Conservation (phyloP, 208 protist genomes). For the Strigomonas galati region DNA sequence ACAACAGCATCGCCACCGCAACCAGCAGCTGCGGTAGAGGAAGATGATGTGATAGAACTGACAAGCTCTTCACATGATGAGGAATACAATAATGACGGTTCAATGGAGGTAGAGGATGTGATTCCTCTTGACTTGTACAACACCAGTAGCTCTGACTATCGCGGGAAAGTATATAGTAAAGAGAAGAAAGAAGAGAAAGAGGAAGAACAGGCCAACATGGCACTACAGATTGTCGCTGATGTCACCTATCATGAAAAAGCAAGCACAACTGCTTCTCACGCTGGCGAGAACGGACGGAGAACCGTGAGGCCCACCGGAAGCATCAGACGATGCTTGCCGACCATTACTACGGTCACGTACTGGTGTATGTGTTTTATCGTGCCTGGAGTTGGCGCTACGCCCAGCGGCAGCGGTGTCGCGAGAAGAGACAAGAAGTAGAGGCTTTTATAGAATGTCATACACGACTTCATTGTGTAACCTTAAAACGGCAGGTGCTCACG, state of each 20-base stretch:
- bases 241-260: constrained; percentile 27
- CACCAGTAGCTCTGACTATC: no score
- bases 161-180: no score
- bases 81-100: no score
- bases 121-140: no score
- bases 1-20: no score
- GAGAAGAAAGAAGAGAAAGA: neutral
- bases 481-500: neutral
- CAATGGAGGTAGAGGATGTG: no score
- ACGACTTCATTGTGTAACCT: no score
- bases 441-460: neutral
- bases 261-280: constrained; percentile 16
- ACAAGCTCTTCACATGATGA: no score
- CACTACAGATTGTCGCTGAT: constrained; percentile 40
- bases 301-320: constrained; percentile 8
- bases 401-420: neutral
- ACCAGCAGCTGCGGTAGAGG: no score
- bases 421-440: neutral
- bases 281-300: constrained; percentile 19
- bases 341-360: constrained; percentile 28
- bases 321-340: constrained; percentile 25
- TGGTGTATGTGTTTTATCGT: constrained; percentile 50
- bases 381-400: constrained; percentile 58
- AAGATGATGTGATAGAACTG: no score
- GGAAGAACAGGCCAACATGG: neutral